Base-by-base conservation (phyloP, 257 asterid species). In the Primulina eburnea region DNA sequence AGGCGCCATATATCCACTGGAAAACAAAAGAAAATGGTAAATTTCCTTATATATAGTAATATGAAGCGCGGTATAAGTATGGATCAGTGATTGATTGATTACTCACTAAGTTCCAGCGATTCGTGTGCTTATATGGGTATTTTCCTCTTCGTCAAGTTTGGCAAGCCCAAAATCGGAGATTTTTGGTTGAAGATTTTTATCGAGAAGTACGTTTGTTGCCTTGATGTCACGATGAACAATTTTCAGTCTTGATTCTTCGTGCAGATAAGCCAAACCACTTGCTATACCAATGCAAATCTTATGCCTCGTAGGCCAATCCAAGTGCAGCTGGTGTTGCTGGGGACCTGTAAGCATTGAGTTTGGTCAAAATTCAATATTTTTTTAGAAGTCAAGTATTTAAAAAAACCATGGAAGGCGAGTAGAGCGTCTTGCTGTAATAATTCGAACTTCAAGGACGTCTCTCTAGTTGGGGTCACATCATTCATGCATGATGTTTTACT, bases 1-100 rank as follows among this genome's bases (percentile, higher is more conserved):
- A 38, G 69, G 69, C 10, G 69, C 69, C 69, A 64, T 64, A 17
- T 64, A 64, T 37, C 69, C 69, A 7, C 69, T 64, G 57, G 12
- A 20, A 64, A 64, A 12, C 20, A 11, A 6, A 63, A 30, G 18
- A 34, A 16, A 33, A 8, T n/a, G 16, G 30, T 16, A 29, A 16
- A 17, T 6, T 11, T 17, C 8, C 9, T 6, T 17, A 9, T 33
- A 35, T 5, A 24, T 63, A 2, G 4, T 10, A 20, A 18, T 2
- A 4, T 16, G 8, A 35, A 63, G 26, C 5, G 1, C 7, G 12
- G 7, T 12, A 30, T 62, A 7, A 30, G 35, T 17, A 62, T 29
- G 53, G 8, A 11, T 17, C 4, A 4, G 11, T 32, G 28, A 63
- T 12, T 43, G 53, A 11, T 1, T 50, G 56, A 20, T 50, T 50